phyloP scores from a whole-genome alignment of 306 rosid species.

The Cicer judaicum region DNA sequence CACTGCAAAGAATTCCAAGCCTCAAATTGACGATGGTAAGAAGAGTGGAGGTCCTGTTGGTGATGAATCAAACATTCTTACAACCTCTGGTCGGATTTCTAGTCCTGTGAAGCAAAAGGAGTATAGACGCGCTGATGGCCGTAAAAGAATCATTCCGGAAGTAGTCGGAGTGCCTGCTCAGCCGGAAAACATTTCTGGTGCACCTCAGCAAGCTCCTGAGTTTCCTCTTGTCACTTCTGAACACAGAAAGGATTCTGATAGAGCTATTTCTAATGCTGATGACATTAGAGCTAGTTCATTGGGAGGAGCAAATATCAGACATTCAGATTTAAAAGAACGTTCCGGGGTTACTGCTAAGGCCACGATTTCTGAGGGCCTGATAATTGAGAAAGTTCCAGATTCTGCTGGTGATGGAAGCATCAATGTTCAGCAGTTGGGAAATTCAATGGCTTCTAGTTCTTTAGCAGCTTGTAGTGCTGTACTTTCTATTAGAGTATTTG shows the following conservation, averaged over 20 bases:
- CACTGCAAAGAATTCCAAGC: constrained; percentile 59
- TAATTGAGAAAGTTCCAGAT: constrained; percentile 81
- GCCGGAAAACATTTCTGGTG: constrained; percentile 69
- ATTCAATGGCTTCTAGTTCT: constrained; percentile 59
- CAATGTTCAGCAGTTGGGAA: constrained; percentile 71
- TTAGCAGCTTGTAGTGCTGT: constrained; percentile 59
- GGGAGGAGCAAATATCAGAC: constrained; percentile 62
- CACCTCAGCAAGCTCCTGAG: constrained; percentile 66
- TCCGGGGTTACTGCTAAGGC: constrained; percentile 86
- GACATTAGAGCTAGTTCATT: constrained; percentile 56
- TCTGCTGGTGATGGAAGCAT: constrained; percentile 64
- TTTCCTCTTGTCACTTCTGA: constrained; percentile 69
- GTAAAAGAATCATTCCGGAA: constrained; percentile 97
- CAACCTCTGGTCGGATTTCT: constrained; percentile 64
- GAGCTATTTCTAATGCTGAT: constrained; percentile 54
- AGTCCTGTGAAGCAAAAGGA: constrained; percentile 98
- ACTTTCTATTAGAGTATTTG: constrained; percentile 82
- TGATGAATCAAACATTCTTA: constrained; percentile 63
- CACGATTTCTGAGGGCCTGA: constrained; percentile 78
- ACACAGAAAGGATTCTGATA: constrained; percentile 59
- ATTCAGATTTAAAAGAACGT: constrained; percentile 70
- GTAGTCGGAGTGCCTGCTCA: constrained; percentile 87
- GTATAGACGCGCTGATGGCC: constrained; percentile 95
- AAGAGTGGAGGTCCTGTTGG: constrained; percentile 61
- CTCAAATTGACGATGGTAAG: constrained; percentile 66